phyloP scores from a whole-genome alignment of 495 filamentous ascomycete species.

The Penicillium crystallinum region DNA sequence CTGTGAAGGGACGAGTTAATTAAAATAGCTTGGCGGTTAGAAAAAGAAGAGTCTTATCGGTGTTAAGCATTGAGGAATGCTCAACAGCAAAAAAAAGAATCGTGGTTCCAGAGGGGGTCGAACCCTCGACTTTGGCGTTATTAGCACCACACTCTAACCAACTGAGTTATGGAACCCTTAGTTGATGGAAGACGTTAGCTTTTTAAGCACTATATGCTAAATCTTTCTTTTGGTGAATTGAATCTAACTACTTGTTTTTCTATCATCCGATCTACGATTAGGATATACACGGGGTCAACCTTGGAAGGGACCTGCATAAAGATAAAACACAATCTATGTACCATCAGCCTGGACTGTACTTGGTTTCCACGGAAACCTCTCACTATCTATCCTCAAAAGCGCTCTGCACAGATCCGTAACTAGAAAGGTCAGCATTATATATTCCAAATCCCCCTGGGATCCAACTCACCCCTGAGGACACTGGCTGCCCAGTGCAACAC shows the following conservation, averaged over 20 bases:
- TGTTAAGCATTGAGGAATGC: too few species aligned
- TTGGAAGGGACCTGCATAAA: neutral
- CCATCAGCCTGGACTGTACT: too few species aligned
- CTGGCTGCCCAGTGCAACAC: conserved; percentile 42
- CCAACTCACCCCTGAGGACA: conserved; percentile 47
- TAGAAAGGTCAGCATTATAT: conserved; percentile 7
- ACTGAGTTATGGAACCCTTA: conserved; percentile 5
- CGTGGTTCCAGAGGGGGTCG: too few species aligned
- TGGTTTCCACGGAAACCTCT: neutral
- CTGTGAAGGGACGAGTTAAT: too few species aligned
- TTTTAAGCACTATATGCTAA: too few species aligned
- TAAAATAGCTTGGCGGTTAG: too few species aligned
- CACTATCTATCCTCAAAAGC: conserved; percentile 10
- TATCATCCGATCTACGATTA: too few species aligned
- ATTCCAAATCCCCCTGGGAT: neutral
- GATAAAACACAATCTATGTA: neutral
- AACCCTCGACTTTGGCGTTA: conserved; percentile 35
- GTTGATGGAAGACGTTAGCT: neutral
- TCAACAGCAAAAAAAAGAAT: neutral
- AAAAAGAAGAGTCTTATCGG: too few species aligned
- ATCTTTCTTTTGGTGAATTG: too few species aligned
- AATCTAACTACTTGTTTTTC: too few species aligned
- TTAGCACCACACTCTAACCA: conserved; percentile 36
- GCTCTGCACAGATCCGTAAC: conserved; percentile 33
- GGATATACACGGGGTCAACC: too few species aligned